phyloP scores from a whole-genome alignment of 2,329 filamentous ascomycete genomes.

The Tolypocladium nubicola region DNA sequence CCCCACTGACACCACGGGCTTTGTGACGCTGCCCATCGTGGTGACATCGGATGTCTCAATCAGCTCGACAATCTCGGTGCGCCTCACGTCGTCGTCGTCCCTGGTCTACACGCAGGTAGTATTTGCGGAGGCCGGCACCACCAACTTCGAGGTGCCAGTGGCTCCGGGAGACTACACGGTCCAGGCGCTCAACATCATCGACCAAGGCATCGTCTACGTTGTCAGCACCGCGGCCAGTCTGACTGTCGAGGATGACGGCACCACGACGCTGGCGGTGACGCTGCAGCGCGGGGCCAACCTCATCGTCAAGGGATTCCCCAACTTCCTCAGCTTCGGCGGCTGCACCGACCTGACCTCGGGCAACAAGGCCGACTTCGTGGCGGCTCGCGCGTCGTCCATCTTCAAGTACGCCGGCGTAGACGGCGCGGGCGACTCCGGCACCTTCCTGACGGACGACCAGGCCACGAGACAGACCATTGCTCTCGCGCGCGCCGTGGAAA shows the following conservation, averaged over 20 bases:
- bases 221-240: not conserved
- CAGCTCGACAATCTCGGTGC: not conserved
- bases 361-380: slow-evolving; percentile 1
- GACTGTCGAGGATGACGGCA: not conserved
- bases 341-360: not conserved
- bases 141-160: not conserved
- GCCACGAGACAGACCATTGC: not conserved
- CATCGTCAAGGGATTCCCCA: not conserved
- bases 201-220: not conserved
- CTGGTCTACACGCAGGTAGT: not conserved
- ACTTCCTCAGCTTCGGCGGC: slow-evolving; percentile 3
- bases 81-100: not conserved
- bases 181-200: not conserved
- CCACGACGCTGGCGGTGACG: not conserved
- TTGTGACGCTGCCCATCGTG: not conserved
- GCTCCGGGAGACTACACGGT: not conserved
- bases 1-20: not conserved
- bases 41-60: not conserved
- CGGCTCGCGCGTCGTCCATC: slow-evolving; percentile 1
- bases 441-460: not conserved
- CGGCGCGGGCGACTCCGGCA: not conserved
- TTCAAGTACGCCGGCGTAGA: slow-evolving; percentile 1
- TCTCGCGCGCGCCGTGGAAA: not conserved
- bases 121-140: not conserved
- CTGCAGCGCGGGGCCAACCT: not conserved